Base-by-base conservation (phyloP, 345 rosid genomes). In the Camelina hispida region DNA sequence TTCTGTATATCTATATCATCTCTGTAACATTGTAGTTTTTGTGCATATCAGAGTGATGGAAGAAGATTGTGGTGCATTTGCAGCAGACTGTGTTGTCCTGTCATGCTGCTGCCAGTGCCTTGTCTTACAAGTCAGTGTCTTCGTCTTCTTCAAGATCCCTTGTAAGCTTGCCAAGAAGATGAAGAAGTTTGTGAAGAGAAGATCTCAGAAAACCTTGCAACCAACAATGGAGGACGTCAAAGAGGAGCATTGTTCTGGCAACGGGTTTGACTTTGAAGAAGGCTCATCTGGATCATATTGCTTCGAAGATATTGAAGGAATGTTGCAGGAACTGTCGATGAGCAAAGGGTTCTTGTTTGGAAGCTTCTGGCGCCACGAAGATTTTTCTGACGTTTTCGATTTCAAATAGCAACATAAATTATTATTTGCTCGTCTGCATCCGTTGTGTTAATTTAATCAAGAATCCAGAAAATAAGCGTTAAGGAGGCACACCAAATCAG, bases 41-140 rank as follows among this genome's bases (percentile, higher is more conserved):
- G 61, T 70, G 76, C 66, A 56, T 13, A 52, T 68, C 76, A 77
- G 72, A 40, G 62, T 25, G 3, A 77, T 71, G 77, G 67, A 71
- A 77, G 97, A 87, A 79, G 98, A 90, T 61, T 77, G 87, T 58
- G 86, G 84, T 79, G 62, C 79, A 61, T 77, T 89, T 18, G 91
- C 86, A 4, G 89, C 93, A 5, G 98, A 93, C 70, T 93, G 98
- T 78, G 60, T 91, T 7, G 90, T 87, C 17, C 20, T 93, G 18
- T 88, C 87, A 2, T 91, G 98, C 42, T 91, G 97, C 82, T 89
- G 90, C 75, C 91, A 89, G 50, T 93, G 96, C 83, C 71, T 93
- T 82, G 68, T 86, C 62, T 81, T 93, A 35, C 96, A 89, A 80
- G 65, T 86, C 44, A 12, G 82, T 57, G 44, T 84, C 77, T 87